Conservation (phyloP, 2,329 filamentous ascomycete genomes). For the Blastomyces gilchristii region DNA sequence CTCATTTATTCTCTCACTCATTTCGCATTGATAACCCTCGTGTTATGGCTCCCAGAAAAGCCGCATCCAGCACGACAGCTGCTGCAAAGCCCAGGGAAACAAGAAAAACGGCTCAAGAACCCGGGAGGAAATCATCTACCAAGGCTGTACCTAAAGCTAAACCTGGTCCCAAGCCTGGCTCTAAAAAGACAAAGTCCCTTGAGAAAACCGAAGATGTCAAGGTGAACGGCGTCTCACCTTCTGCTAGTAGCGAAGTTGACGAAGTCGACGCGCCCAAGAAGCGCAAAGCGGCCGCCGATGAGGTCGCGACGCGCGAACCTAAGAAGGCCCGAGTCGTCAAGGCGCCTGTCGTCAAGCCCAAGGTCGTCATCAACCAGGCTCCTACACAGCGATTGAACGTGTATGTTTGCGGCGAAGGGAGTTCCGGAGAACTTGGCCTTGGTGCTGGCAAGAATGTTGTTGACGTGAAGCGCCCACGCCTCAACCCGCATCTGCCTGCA, state of each 20-base stretch:
- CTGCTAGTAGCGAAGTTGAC: not conserved
- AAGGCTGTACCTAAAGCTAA: constrained; percentile 17
- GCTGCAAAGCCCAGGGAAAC: constrained; percentile 18
- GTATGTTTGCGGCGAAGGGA: constrained; percentile 71
- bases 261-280: constrained; percentile 16
- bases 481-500: constrained; percentile 51
- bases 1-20: not conserved
- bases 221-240: not conserved
- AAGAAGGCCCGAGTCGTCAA: constrained; percentile 26
- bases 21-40: constrained; percentile 8
- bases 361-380: constrained; percentile 49
- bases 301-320: constrained; percentile 20
- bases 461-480: constrained; percentile 64
- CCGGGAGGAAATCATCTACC: constrained; percentile 14
- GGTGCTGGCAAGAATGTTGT: constrained; percentile 56
- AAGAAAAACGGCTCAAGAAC: constrained; percentile 19
- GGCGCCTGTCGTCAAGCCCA: constrained; percentile 17
- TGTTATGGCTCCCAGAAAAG: constrained; percentile 19
- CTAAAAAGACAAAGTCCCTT: constrained; percentile 4
- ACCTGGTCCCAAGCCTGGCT: not conserved
- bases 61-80: constrained; percentile 22
- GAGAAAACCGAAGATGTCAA: constrained; percentile 4
- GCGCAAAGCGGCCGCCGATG: constrained; percentile 26
- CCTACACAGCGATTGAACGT: constrained; percentile 53
- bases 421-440: constrained; percentile 71